Evolutionary conservation across 192 early-diverging fungal genomes (phyloP).

Genomic region (Coemansia sp.): DNA sequence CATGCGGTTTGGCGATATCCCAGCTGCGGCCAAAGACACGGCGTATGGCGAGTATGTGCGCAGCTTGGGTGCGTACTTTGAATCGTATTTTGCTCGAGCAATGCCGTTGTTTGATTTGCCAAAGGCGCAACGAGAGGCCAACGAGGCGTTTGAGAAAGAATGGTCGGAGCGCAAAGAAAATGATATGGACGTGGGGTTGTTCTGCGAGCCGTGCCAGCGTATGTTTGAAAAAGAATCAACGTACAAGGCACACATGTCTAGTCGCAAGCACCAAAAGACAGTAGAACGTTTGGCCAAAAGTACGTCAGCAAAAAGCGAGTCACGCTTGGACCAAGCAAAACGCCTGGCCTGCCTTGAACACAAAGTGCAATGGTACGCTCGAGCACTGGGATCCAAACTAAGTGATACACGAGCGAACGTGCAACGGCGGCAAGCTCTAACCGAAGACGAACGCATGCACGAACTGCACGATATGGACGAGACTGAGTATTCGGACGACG

Average conservation of each 20-base stretch:
- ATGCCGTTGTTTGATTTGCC: conserved; percentile 75
- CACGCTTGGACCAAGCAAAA: conserved; percentile 58
- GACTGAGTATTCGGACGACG: conserved; percentile 60
- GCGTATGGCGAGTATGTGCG: conserved; percentile 45
- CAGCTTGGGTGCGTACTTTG: conserved; percentile 66
- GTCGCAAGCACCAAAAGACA: conserved; percentile 91
- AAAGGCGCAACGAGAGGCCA: conserved; percentile 53
- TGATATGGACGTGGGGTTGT: conserved; percentile 49
- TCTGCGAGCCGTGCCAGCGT: conserved; percentile 76
- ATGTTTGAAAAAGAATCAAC: conserved; percentile 83
- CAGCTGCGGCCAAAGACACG: conserved; percentile 8
- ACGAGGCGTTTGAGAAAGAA: conserved; percentile 60
- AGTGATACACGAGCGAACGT: conserved; percentile 86
- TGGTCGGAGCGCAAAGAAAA: conserved; percentile 50
- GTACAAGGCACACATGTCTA: conserved; percentile 79
- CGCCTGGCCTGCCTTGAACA: conserved; percentile 66
- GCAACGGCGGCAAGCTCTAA: conserved; percentile 88
- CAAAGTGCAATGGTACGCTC: conserved; percentile 63
- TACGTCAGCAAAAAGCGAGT: neutral
- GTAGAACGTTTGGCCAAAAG: conserved; percentile 30
- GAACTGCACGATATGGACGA: conserved; percentile 59
- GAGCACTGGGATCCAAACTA: conserved; percentile 54
- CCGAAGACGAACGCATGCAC: conserved; percentile 76
- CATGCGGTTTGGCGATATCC: conserved; percentile 27
- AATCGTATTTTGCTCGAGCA: conserved; percentile 68